Evolutionary conservation across 495 filamentous ascomycete genomes (phyloP), one percentile per base, ranked within the genome.

Genomic region (Penicillium canariense): DNA sequence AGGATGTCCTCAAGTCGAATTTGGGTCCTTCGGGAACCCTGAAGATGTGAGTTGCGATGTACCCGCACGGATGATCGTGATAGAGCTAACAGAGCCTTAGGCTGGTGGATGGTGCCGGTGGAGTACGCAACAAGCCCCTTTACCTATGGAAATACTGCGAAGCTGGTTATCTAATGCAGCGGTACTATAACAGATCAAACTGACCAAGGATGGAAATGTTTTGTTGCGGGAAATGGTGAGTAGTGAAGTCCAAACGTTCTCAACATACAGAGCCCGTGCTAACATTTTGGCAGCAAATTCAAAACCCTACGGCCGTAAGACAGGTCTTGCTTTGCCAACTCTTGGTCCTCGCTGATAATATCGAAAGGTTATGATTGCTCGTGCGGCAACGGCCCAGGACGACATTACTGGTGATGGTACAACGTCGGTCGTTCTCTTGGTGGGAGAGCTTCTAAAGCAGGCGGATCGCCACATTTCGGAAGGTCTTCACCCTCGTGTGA

Each of bases 361-460:
- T n/a, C 5, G 46, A 34, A 77, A 84, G 77, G 84, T 98, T 57
- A 97, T 99, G 92, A 99, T 99, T 71, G 94, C 95, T 53, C 83
- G 94, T 69, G 95, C 94, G 59, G 94, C 95, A 46, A 99, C 94
- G 8, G 94, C 94, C 54, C 91, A 97, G 72, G 94, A 99, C 71
- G 94, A 99, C 63, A 99, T 99, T 54, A 94, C 89, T 55, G 94
- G 94, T 63, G 94, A 99, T 74, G 94, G 94, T 59, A 99, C 94
- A 59, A 99, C 94, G 30, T 96, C 90, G 40, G 93, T 97, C 10
- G 94, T 99, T 11, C 73, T 99, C 62, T 71, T 96, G 66, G 94
- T 99, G 27, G 94, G 94, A 72, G 94, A 99, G 77, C 81, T 99
- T 43, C 70, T 99, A 66, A 99, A 97, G 81, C 94, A 99, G 77